Base-by-base conservation (phyloP, 2,329 filamentous ascomycete genomes). In the Diplodia seriata region DNA sequence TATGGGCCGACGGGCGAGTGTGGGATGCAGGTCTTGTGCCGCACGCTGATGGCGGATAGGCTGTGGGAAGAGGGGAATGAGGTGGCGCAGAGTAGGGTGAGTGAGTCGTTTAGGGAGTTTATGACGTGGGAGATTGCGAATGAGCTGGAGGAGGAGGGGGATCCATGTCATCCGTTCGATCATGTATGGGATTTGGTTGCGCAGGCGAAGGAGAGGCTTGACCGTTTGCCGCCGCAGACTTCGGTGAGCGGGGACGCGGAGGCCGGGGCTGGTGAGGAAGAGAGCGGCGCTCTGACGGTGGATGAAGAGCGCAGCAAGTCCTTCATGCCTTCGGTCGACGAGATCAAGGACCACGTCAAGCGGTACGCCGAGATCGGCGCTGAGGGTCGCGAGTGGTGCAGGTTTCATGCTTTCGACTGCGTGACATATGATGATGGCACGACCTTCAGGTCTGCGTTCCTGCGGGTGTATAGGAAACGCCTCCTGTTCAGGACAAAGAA, bases 401-500 rank as follows among this genome's bases (percentile, higher is more conserved):
- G n/a, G 11, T 56, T 14, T 14, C 54, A 56, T 20, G 54, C 18
- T 3, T 33, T 18, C 3, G 54, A 56, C n/a, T 56, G 54, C 31
- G n/a, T 29, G 1, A 56, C 31, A 8, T 56, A 38, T 38, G 54
- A 56, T n/a, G 54, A 56, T 3, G 54, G 54, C 7, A 56, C 8
- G 3, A 56, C 33, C 0, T 56, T 56, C 15, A 29, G 54, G 18
- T 56, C 54, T 6, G 54, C 54, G 0, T 56, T 56, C 18, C 2
- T 56, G 33, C 31, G 54, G 8, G 54, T 56, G 18, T 36, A 56
- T 11, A 40, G 49, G 36, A 43, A 51, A 9, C 29, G 63, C 1
- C 12, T n/a, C 4, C 26, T 67, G 4, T 67, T 67, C 26, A 47
- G 56, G 55, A 67, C 68, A 33, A n/a, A 43, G 26, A 53, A 18